Evolutionary conservation across 2,329 filamentous ascomycete genomes (phyloP), one percentile per base, ranked within the genome.

Genomic region (Trichophyton mentagrophytes): DNA sequence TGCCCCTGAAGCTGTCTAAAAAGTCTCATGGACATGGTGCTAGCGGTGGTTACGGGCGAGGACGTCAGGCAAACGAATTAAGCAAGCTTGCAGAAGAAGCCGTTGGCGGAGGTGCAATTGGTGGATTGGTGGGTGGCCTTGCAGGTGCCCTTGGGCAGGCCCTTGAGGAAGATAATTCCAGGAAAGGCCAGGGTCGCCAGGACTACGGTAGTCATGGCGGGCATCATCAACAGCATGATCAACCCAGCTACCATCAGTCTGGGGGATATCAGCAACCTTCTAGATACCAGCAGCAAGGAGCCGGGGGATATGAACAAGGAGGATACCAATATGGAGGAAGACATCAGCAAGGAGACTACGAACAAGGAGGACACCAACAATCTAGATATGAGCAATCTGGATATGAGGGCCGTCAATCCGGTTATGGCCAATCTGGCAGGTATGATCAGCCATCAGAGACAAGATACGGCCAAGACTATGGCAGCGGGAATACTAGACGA

Each of bases 1-100:
- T 90, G 73, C 84, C 84, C 15, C 78, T 96, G 9, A 82, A 85
- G 65, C 88, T 95, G 82, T 84, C 85, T 64, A 90, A 88, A 59
- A 68, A 65, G 61, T 27, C 59, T 8, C 8, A 49, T 4, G 40
- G 40, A 22, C 33, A 66, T 15, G 66, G 66, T 56, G 65, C 74
- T 17, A 67, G 75, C 40, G 69, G 71, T 47, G 70, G 70, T 20
- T 53, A 71, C 82, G 63, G 67, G 53, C 65, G 61, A 6, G 64
- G 64, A 25, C 62, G 63, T 58, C 64, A 62, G 40, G 53, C 67
- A 60, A 61, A 64, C 64, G 72, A 73, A 33, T 73, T 82, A 61
- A 76, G 77, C 68, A 78, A 80, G 66, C 70, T 81, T 59, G 82
- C 81, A 6, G 79, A 80, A 62, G 79, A 85, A 66, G 82, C 82